phyloP scores from a whole-genome alignment of 768 basidiomycete species.

The Cytidiella melzeri region DNA sequence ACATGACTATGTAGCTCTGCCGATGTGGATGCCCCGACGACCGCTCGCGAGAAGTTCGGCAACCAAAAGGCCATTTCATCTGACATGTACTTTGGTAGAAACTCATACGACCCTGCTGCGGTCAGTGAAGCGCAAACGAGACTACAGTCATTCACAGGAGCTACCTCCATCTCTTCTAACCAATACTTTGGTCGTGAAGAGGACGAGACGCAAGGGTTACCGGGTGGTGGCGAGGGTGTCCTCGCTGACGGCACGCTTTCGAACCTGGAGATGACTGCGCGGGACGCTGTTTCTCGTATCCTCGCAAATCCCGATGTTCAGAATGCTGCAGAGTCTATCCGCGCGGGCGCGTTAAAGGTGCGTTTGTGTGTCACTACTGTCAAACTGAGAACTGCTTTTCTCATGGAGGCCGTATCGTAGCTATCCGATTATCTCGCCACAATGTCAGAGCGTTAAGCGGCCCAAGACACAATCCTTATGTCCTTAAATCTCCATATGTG shows the following conservation, averaged over 20 bases:
- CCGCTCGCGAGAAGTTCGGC: slow-evolving; percentile 88
- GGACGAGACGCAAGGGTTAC: slow-evolving; percentile 39
- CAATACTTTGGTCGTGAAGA: slow-evolving; percentile 95
- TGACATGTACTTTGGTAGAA: slow-evolving; percentile 94
- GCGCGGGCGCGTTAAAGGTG: slow-evolving; percentile 80
- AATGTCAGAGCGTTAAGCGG: slow-evolving; percentile 45
- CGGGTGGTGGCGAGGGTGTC: slow-evolving; percentile 49
- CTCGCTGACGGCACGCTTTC: slow-evolving; percentile 46
- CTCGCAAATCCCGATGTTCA: slow-evolving; percentile 86
- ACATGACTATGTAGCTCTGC: slow-evolving; percentile 14
- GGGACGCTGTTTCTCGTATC: slow-evolving; percentile 68
- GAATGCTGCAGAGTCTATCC: slow-evolving; percentile 72
- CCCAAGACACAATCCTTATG: too few relatives aligned
- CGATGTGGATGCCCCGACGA: slow-evolving; percentile 53
- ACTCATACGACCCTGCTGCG: slow-evolving; percentile 72
- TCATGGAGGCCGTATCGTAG: slow-evolving; percentile 15
- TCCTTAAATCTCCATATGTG: too few relatives aligned
- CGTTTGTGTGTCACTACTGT: too few relatives aligned
- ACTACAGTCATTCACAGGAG: slow-evolving; percentile 81
- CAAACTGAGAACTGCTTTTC: slow-evolving; percentile 18
- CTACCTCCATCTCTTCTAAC: slow-evolving; percentile 88
- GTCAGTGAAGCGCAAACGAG: slow-evolving; percentile 75
- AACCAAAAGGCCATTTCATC: slow-evolving; percentile 94
- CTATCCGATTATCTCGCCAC: slow-evolving; percentile 53
- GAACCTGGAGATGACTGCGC: slow-evolving; percentile 55